These are phyloP conservation scores for Wallacemonas sp. DNA, from an alignment of 208 protist species.

Conservation along the genomic window DNA sequence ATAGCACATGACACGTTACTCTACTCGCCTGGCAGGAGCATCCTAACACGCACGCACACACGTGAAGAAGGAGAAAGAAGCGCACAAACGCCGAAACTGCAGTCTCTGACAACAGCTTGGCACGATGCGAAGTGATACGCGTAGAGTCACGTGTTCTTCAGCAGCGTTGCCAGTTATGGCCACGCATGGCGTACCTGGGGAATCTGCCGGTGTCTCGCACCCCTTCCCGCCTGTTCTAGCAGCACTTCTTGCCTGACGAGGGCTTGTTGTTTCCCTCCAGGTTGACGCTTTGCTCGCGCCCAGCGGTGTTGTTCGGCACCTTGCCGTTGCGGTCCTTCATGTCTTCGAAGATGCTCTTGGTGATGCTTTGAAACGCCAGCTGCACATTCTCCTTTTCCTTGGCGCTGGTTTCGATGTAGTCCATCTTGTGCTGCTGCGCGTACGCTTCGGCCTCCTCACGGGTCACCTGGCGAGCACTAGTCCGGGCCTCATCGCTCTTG, in stretches of 20 bases:
- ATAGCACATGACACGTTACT: too few species aligned
- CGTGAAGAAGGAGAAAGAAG: too few species aligned
- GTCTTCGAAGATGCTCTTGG: slow-evolving; percentile 85
- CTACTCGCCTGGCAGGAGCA: too few species aligned
- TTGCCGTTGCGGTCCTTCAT: slow-evolving; percentile 86
- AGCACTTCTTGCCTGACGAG: slow-evolving; percentile 35
- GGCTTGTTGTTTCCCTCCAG: slow-evolving; percentile 24
- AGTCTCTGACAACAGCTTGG: too few species aligned
- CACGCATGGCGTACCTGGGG: too few species aligned
- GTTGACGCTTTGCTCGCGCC: slow-evolving; percentile 60
- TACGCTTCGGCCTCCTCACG: slow-evolving; percentile 83
- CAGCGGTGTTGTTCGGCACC: slow-evolving; percentile 31
- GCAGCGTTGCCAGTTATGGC: too few species aligned
- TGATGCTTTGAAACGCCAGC: slow-evolving; percentile 90
- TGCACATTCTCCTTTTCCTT: slow-evolving; percentile 93
- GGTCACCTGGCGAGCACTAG: slow-evolving; percentile 69
- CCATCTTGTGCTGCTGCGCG: slow-evolving; percentile 85
- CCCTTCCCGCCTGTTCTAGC: too few species aligned
- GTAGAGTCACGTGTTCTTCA: too few species aligned
- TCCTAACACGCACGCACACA: too few species aligned
- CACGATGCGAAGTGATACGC: too few species aligned
- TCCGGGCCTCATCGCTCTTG: slow-evolving; percentile 94
- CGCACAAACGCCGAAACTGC: too few species aligned
- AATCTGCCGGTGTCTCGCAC: too few species aligned
- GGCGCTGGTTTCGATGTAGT: slow-evolving; percentile 89